Evolutionary conservation across 768 basidiomycete species (phyloP).

Genomic region (Phylloporus sp.): DNA sequence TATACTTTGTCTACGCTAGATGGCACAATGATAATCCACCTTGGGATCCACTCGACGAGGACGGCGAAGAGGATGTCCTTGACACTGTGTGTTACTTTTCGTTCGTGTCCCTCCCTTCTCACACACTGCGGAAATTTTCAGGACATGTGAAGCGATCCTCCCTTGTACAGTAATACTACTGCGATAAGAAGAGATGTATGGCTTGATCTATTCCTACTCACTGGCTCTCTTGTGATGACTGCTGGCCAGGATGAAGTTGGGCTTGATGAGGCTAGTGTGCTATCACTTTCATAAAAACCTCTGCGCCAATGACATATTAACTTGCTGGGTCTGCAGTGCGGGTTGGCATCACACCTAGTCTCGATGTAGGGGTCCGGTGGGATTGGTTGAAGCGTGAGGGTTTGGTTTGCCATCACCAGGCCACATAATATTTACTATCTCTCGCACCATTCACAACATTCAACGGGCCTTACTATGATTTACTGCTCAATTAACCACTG

Average conservation of each 20-base stretch:
- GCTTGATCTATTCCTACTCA: background rate
- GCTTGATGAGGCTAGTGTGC: background rate
- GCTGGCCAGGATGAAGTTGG: background rate
- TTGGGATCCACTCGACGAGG: slow-evolving; percentile 28
- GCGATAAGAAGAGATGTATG: background rate
- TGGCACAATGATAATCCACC: slow-evolving; percentile 19
- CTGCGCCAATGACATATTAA: too few relatives aligned
- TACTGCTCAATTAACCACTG: too few relatives aligned
- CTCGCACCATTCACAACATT: too few relatives aligned
- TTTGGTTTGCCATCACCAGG: too few relatives aligned
- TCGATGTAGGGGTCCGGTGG: too few relatives aligned
- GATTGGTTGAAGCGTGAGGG: too few relatives aligned
- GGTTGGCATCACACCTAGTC: too few relatives aligned
- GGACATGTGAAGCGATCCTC: background rate
- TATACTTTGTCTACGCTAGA: slow-evolving; percentile 2
- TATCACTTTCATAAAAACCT: too few relatives aligned
- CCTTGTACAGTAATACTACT: background rate
- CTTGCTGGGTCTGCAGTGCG: too few relatives aligned
- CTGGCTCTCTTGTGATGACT: background rate
- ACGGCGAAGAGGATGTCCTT: slow-evolving; percentile 22
- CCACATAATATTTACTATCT: too few relatives aligned
- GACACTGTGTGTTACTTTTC: slow-evolving; percentile 12
- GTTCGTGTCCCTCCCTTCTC: background rate
- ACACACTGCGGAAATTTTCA: background rate
- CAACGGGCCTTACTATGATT: too few relatives aligned